Evolutionary conservation across 176 grass and related monocot species (phyloP), one percentile per base, ranked within the genome.

Genomic region (Rhynchospora pubera): DNA sequence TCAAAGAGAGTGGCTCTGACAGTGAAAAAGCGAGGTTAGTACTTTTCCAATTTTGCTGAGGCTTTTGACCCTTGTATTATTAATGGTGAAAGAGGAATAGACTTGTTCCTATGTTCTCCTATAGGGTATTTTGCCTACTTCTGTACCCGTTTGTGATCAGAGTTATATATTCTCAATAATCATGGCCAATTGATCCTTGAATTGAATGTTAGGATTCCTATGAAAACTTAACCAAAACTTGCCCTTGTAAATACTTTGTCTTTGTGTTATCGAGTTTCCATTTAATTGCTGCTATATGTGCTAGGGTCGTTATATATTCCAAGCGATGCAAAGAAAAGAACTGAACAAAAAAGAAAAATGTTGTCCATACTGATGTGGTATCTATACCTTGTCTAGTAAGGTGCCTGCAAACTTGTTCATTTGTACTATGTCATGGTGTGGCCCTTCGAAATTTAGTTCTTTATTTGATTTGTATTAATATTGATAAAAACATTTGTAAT

Each of bases 1-100:
- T 88, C 39, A 98, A 91, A 83, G 87, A 86, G 65, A 82, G 83
- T 7, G 57, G 77, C 72, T 39, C 71, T 58, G 11, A 87, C 0
- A 52, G 58, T 81, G 79, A 81, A 43, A 81, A 81, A 5, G 65
- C 5, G 5, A 3, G 79, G 79, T 81, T 81, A 51, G 79, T 81
- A 51, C 46, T 81, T 75, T 30, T 14, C 11, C 7, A 14, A 50
- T 6, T 73, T 10, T 39, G 5, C 64, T 7, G 11, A 42, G 6
- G 30, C 7, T 12, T 4, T 12, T 6, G 0, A 42, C 26, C 64
- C 42, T 66, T 34, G 63, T 65, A 34, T 65, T 65, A 65, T 16
- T 39, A 65, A 15, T 65, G 34, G 34, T 39, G 63, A 5, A 34
- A 15, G 34, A 65, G 1, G 0, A 26, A 62, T 4, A 65, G 62